Percentiles rank a stretch among this genome's conserved stretches.
These are phyloP conservation scores for Letharia columbiana DNA, from an alignment of 495 filamentous ascomycete species.

Conservation along the genomic window DNA sequence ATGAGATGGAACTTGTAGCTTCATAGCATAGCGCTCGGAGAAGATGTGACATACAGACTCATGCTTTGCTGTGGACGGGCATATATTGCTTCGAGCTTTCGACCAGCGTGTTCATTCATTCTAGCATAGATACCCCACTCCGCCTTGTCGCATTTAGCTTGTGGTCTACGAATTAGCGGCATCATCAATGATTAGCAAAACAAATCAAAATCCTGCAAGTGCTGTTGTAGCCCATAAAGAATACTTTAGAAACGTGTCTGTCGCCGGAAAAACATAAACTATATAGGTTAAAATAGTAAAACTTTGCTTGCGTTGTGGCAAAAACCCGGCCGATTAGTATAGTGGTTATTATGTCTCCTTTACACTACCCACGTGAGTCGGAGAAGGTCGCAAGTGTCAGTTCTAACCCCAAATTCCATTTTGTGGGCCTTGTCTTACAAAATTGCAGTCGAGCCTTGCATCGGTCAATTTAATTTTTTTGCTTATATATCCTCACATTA, in stretches of 20 bases:
- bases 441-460: conserved; percentile 22
- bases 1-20: conserved; percentile 18
- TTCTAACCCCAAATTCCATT: background rate
- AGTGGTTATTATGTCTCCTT: conserved; percentile 30
- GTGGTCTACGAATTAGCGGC: background rate
- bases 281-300: too few relatives aligned
- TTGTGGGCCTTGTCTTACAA: background rate
- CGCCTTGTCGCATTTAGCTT: background rate
- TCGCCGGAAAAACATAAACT: too few relatives aligned
- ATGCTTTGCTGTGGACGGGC: background rate
- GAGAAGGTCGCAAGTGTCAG: conserved; percentile 26
- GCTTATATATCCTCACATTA: too few relatives aligned
- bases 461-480: conserved; percentile 17
- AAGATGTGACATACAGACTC: background rate
- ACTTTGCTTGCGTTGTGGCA: too few relatives aligned
- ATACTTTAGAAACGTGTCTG: too few relatives aligned
- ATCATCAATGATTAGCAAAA: background rate
- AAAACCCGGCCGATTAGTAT: conserved; percentile 20
- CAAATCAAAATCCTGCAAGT: background rate
- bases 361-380: conserved; percentile 17
- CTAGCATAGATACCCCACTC: conserved; percentile 8
- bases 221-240: too few relatives aligned
- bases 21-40: background rate
- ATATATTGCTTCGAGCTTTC: background rate
- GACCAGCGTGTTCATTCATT: conserved; percentile 7